Base-by-base conservation (phyloP, 129 eudicot species). In the Saussurea involucrata region DNA sequence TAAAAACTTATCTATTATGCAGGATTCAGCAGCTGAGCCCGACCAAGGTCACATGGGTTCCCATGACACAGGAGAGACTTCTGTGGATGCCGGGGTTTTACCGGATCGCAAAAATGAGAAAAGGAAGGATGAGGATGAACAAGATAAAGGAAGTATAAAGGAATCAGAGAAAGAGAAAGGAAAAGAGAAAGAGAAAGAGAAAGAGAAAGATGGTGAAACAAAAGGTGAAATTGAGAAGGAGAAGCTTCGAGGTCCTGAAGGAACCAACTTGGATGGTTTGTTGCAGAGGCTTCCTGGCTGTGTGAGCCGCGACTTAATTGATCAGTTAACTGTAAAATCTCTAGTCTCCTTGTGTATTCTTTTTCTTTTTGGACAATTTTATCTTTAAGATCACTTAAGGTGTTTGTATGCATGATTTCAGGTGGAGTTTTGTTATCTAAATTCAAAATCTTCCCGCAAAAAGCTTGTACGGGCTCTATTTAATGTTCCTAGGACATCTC, bases 251-350 rank as follows among this genome's bases (percentile, higher is more conserved):
- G 92, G 97, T 87, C 86, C 91, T 75, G 98, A 94, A 73, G 97
- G 98, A 77, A 91, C 96, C 28, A 94, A 86, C 85, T 76, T 94
- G 87, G 98, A 94, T 77, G 89, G 90, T 76, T 73, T 94, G 68
- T 70, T 94, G 77, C 98, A 91, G 84, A 85, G 97, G 87, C 98
- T 94, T 67, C 98, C 98, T 8, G 90, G 90, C 65, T 94, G 91
- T 81, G 97, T 94, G 79, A 91, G 97, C 89, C 98, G 98, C 32
- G 98, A 91, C 88, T 82, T 94, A 71, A 94, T 94, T 78, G 98
- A 94, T 71, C 98, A 94, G 79, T 77, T 94, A 83, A 91, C 96
- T 21, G 98, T 94, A 86, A 85, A 46, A 17, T 72, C 60, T 46
- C 37, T 42, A 17, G 46, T 34, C 64, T 67, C 24, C 20, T 22